phyloP scores from a whole-genome alignment of 441 rosid species.

The Erysimum cheiri region DNA sequence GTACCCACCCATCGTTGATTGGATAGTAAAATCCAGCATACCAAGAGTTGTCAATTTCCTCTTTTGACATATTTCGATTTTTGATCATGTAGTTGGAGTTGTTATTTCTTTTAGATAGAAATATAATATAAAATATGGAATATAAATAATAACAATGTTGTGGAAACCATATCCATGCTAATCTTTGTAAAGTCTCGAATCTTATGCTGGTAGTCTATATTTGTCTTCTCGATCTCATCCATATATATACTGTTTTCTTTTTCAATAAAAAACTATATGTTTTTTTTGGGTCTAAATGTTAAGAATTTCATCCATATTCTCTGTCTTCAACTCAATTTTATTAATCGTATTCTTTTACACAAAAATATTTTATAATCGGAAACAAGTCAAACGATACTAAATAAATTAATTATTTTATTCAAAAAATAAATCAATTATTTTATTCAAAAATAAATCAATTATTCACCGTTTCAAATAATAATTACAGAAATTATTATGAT shows the following conservation, averaged over 20 bases:
- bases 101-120: slow-evolving; percentile 8
- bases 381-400: background rate
- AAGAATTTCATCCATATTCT: background rate
- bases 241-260: too few relatives aligned
- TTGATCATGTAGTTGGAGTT: slow-evolving; percentile 29
- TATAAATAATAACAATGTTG: slow-evolving; percentile 22
- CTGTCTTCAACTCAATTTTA: background rate
- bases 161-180: slow-evolving; percentile 30
- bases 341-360: background rate
- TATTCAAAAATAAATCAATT: background rate
- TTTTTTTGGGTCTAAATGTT: too few relatives aligned
- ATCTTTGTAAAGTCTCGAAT: slow-evolving; percentile 16
- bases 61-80: slow-evolving; percentile 12
- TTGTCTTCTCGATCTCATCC: slow-evolving; percentile 22
- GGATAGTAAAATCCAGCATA: slow-evolving; percentile 9
- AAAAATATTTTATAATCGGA: background rate
- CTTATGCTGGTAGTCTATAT: slow-evolving; percentile 13
- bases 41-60: slow-evolving; percentile 18
- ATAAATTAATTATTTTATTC: background rate
- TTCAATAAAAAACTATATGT: too few relatives aligned
- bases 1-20: slow-evolving; percentile 10
- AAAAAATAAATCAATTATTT: background rate
- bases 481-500: too few relatives aligned
- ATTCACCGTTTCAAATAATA: background rate
- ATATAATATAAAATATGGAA: slow-evolving; percentile 10